Evolutionary conservation across 1,284 basidiomycete genomes (phyloP), one percentile per base, ranked within the genome.

Genomic region (Ustilago shanxiensis): DNA sequence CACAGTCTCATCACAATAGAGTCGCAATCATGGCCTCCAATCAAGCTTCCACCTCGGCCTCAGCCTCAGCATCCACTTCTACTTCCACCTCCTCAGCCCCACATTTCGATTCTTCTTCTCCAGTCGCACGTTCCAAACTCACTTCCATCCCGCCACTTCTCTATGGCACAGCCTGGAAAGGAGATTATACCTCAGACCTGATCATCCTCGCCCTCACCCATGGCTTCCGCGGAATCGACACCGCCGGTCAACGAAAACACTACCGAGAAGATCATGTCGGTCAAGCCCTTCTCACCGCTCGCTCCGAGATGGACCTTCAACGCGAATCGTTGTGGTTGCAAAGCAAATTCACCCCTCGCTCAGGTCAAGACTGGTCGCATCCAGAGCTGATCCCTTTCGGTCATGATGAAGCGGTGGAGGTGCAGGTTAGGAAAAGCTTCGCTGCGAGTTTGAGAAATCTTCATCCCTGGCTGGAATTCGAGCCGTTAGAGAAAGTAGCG

Each of bases 111-210:
- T 33, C 31, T 7, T 44, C 57, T 3, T 54, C 39, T 1, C 70
- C 70, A 3, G 39, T 33, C 16, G 26, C 56, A 4, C 74, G 66
- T 28, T 77, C 74, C 0, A 55, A 44, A 22, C 49, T 79, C 28
- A 3, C 51, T 1, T 11, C 16, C 9, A 80, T 83, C 53, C 84
- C 84, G 0, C 45, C 54, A 2, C 60, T 85, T 8, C 71, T 85
- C 44, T 85, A 85, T 70, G 84, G 84, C 28, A 85, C 84, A 4
- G 84, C 84, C 1, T 85, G 83, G 84, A 85, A 85, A 45, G 74
- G 61, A 16, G 70, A 70, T 41, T 74, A 61, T 13, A 85, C 84
- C 0, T 58, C 70, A 3, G 70, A 79, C 5, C 79, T 83, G 11
- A 78, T 84, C 16, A 66, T 74, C 24, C 58, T 72, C n/a, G 83